Evolutionary conservation across 768 basidiomycete species (phyloP).

Genomic region (Boletus sp.): DNA sequence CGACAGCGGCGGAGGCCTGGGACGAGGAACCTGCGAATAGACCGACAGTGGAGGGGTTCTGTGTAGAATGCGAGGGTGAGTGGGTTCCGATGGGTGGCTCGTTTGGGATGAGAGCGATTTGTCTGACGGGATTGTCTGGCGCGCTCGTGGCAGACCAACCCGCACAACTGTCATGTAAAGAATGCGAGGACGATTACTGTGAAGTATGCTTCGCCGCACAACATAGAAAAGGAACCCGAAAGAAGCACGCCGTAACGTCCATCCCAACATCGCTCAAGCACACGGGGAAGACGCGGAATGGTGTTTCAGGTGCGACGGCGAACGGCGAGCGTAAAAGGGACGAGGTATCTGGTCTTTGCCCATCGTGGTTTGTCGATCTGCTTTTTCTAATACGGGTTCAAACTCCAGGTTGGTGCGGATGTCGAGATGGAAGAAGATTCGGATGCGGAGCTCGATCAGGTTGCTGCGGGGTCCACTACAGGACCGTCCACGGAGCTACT

Average conservation of each 20-base stretch:
- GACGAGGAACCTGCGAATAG: constrained; percentile 56
- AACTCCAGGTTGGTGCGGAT: constrained; percentile 30
- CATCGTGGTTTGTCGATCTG: background rate
- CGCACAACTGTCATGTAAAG: constrained; percentile 68
- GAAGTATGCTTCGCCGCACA: constrained; percentile 85
- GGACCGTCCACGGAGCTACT: constrained; percentile 33
- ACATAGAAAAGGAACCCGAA: constrained; percentile 78
- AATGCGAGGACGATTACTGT: constrained; percentile 71
- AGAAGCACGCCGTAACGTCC: constrained; percentile 54
- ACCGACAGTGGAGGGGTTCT: constrained; percentile 59
- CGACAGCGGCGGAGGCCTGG: constrained; percentile 51
- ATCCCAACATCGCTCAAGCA: constrained; percentile 29
- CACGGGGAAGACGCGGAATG: constrained; percentile 15
- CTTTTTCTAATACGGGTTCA: constrained; percentile 1
- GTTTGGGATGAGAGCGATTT: background rate
- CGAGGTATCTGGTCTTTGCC: constrained; percentile 17
- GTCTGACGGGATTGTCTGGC: background rate
- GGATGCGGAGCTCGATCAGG: constrained; percentile 39
- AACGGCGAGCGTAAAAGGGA: constrained; percentile 8
- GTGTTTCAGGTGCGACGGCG: background rate
- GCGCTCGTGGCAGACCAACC: constrained; percentile 62
- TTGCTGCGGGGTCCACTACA: constrained; percentile 27
- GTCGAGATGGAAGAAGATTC: constrained; percentile 34
- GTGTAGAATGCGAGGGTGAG: constrained; percentile 84
- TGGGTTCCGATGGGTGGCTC: background rate